Conservation (phyloP, 177 flowering plant species). For the Vitis hybrid region DNA sequence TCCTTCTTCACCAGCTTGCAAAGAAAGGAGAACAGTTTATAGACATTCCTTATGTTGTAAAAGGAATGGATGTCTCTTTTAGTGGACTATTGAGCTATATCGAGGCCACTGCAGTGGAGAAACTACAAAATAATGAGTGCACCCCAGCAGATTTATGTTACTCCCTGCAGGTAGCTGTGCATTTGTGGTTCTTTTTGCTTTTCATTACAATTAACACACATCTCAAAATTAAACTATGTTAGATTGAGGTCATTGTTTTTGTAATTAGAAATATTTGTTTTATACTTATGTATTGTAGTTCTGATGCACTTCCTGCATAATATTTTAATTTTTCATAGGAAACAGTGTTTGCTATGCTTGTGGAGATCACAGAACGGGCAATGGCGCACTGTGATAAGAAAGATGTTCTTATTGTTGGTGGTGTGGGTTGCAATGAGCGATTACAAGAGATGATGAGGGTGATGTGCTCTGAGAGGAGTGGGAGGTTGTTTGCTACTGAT, state of each 20-base stretch:
- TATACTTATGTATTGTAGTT: neutral
- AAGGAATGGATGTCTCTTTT: constrained; percentile 95
- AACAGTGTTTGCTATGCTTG: constrained; percentile 90
- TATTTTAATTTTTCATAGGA: constrained; percentile 43
- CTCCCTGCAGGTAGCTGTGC: constrained; percentile 61
- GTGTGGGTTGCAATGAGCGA: constrained; percentile 90
- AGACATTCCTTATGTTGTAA: constrained; percentile 87
- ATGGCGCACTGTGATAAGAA: constrained; percentile 94
- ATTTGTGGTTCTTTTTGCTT: neutral
- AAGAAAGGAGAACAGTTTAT: constrained; percentile 80
- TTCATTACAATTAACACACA: neutral
- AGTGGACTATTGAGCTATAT: constrained; percentile 87
- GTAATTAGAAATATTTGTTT: neutral
- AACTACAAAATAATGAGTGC: constrained; percentile 83
- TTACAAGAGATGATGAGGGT: constrained; percentile 88
- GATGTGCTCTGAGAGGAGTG: constrained; percentile 89
- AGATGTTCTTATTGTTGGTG: constrained; percentile 90
- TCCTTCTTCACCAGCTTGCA: constrained; percentile 55
- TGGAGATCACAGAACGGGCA: constrained; percentile 91
- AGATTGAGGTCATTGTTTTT: neutral
- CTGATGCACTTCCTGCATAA: neutral
- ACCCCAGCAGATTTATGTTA: constrained; percentile 94
- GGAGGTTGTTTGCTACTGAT: constrained; percentile 76
- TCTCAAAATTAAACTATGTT: too few relatives aligned
- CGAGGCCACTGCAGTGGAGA: constrained; percentile 80